Evolutionary conservation across 2,329 filamentous ascomycete species (phyloP).

Genomic region (Amauroascus niger): DNA sequence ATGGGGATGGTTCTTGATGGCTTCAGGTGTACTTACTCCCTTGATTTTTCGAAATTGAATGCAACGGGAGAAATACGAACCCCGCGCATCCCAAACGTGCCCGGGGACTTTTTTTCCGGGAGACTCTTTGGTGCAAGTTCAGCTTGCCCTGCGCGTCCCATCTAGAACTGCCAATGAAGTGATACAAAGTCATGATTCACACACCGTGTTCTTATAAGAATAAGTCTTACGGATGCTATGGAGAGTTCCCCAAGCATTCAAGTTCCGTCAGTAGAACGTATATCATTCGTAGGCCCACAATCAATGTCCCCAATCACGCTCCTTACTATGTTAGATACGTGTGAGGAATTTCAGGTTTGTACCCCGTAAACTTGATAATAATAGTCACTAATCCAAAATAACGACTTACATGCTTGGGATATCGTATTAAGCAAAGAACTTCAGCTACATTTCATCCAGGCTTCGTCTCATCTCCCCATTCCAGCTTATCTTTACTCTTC

Average conservation of each 20-base stretch:
- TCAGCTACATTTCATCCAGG: neutral
- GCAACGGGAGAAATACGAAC: constrained; percentile 10
- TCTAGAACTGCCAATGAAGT: neutral
- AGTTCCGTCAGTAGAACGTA: too few relatives aligned
- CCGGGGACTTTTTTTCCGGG: neutral
- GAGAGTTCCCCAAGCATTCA: too few relatives aligned
- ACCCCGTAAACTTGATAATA: too few relatives aligned
- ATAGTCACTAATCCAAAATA: too few relatives aligned
- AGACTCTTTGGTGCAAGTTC: neutral
- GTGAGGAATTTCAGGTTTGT: too few relatives aligned
- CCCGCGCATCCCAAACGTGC: neutral
- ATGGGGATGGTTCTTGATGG: constrained; percentile 11
- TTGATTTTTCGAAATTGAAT: constrained; percentile 9
- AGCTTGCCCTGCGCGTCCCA: neutral
- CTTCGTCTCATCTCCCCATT: neutral
- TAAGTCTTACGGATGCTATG: too few relatives aligned
- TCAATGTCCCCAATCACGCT: too few relatives aligned
- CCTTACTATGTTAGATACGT: too few relatives aligned
- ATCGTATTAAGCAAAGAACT: neutral
- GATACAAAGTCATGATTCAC: constrained; percentile 1
- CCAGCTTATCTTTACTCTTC: neutral
- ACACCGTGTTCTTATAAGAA: too few relatives aligned
- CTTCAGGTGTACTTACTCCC: constrained; percentile 12
- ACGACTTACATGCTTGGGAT: neutral
- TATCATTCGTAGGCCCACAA: neutral